Percentiles rank a stretch among this genome's conserved stretches.
Conservation (phyloP, 2,329 filamentous ascomycete species). For the Stagonosporopsis chrysanthemi region DNA sequence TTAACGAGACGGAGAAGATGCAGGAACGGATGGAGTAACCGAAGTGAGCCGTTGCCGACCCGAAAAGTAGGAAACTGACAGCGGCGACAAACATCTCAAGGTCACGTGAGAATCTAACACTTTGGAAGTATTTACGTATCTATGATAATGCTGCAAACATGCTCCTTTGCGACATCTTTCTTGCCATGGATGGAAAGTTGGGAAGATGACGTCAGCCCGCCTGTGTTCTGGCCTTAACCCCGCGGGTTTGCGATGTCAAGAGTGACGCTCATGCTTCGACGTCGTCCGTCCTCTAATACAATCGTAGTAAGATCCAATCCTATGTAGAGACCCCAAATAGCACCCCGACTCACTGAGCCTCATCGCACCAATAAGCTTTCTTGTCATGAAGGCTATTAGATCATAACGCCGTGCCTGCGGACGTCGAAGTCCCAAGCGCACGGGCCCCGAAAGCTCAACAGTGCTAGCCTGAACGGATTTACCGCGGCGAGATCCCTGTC, state of each 20-base stretch:
- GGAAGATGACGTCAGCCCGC: not conserved
- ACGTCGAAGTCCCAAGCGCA: not conserved
- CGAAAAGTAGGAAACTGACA: conserved; percentile 1
- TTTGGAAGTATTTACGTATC: not conserved
- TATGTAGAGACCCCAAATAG: not conserved
- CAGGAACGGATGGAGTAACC: conserved; percentile 11
- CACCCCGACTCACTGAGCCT: not conserved
- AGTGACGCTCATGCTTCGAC: not conserved
- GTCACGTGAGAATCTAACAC: not conserved
- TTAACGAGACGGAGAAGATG: conserved; percentile 14
- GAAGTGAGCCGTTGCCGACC: conserved; percentile 9
- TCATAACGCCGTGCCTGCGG: not conserved
- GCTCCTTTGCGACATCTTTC: not conserved
- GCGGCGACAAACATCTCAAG: not conserved
- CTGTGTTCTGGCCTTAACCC: not conserved
- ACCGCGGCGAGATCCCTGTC: conserved; percentile 5
- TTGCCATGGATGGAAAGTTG: no score
- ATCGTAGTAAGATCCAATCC: not conserved
- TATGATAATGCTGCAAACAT: not conserved
- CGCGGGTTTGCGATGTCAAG: not conserved
- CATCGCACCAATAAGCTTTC: no score
- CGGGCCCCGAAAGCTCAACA: not conserved
- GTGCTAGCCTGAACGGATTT: conserved; percentile 5
- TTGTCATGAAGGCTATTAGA: not conserved
- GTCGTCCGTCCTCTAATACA: not conserved